Evolutionary conservation across 345 rosid genomes (phyloP), one percentile per base, ranked within the genome.

Genomic region (Salix dunnii): DNA sequence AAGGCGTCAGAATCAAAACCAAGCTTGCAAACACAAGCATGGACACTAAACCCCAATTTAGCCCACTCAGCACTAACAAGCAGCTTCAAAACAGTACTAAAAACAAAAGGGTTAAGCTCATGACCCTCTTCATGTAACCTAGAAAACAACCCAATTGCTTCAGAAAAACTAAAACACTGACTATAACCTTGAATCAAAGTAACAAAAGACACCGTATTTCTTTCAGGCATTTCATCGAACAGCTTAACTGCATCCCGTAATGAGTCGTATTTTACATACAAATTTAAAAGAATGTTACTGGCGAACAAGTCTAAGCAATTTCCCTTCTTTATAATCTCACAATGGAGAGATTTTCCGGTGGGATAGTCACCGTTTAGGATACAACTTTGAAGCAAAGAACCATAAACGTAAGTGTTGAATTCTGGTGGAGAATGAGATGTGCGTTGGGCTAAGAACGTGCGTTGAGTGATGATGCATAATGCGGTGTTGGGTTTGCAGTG

Each of bases 201-300:
- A 62, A 96, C 96, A 46, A 74, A 92, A 0, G 97, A 89, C 10
- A 93, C 79, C 6, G 87, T 86, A 61, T 91, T 88, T 83, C 89
- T 89, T 18, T 81, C 82, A 36, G 88, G 90, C 90, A 96, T 88
- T 89, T 84, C 95, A 48, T 87, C 92, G 87, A 92, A 93, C 89
- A 92, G 64, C 7, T 74, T 83, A 51, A 74, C 36, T 8, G 95
- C 98, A 70, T 88, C 88, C 14, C 16, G 2, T 18, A 82, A 46
- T 33, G 74, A 67, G 30, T 74, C 84, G 5, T 82, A 42, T 78
- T 87, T 89, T 0, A 80, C 91, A 31, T 90, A 93, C 0, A 88
- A 76, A 21, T 91, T 79, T 3, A 91, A 81, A 35, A 96, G 88
- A 82, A 91, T 84, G 79, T 92, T 93, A 30, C 82, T 27, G 2